Conservation (phyloP, 805 yeast genomes). For the Yarrowia osloensis region DNA sequence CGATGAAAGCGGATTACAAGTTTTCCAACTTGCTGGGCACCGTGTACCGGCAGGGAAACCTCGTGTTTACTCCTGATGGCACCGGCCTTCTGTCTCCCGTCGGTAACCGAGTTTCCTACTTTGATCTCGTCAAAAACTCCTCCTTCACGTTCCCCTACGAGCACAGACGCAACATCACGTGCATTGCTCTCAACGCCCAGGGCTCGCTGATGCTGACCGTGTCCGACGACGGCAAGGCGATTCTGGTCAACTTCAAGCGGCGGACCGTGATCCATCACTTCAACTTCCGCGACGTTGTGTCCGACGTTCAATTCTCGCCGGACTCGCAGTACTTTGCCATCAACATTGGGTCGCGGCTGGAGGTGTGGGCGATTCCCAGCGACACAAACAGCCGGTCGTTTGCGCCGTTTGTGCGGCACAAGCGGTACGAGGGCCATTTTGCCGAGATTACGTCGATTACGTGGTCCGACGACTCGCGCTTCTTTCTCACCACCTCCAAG, state of each 20-base stretch:
- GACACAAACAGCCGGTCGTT: slow-evolving; percentile 82
- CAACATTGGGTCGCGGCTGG: slow-evolving; percentile 78
- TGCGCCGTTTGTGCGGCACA: slow-evolving; percentile 90
- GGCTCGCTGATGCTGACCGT: slow-evolving; percentile 78
- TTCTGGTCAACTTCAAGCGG: slow-evolving; percentile 79
- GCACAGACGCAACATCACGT: slow-evolving; percentile 78
- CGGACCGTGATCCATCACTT: slow-evolving; percentile 89
- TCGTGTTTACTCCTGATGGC: slow-evolving; percentile 85
- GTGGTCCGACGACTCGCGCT: slow-evolving; percentile 92
- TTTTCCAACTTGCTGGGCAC: slow-evolving; percentile 91
- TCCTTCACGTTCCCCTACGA: slow-evolving; percentile 91
- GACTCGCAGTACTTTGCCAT: slow-evolving; percentile 87
- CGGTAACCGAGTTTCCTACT: slow-evolving; percentile 87
- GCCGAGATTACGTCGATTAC: slow-evolving; percentile 73
- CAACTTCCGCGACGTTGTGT: slow-evolving; percentile 80
- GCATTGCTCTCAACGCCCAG: slow-evolving; percentile 81
- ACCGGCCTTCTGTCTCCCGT: slow-evolving; percentile 83
- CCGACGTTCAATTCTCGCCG: slow-evolving; percentile 79
- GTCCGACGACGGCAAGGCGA: slow-evolving; percentile 91
- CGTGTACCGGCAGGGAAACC: slow-evolving; percentile 90
- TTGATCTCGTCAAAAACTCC: slow-evolving; percentile 79
- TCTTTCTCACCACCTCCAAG: slow-evolving; percentile 80
- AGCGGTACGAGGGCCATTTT: slow-evolving; percentile 91
- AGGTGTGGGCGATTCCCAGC: slow-evolving; percentile 91
- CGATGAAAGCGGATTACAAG: slow-evolving; percentile 42